A percentile compares a stretch with the other conserved stretches of the same genome.
Evolutionary conservation across 768 basidiomycete species (phyloP).

Genomic region (Suillus hirtellus): DNA sequence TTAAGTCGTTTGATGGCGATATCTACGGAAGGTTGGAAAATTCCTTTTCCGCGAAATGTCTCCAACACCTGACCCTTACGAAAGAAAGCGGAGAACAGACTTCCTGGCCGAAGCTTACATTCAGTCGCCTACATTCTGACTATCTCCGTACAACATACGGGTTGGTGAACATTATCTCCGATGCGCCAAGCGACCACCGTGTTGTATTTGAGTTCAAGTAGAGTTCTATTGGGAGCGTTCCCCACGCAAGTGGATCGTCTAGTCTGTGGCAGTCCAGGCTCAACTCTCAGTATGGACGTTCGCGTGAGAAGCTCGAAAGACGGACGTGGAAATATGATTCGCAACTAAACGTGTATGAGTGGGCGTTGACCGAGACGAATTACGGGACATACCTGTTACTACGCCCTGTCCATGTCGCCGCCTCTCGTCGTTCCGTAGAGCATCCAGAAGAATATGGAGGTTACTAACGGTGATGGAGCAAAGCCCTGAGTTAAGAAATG

Average conservation of each 20-base stretch:
- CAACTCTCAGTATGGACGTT: constrained; percentile 12
- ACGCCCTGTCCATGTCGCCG: constrained; percentile 55
- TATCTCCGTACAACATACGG: constrained; percentile 51
- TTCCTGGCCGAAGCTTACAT: constrained; percentile 39
- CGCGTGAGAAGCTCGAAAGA: constrained; percentile 13
- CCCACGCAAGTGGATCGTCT: constrained; percentile 89
- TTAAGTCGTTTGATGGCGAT: constrained; percentile 79
- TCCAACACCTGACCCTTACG: constrained; percentile 88
- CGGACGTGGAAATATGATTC: constrained; percentile 93
- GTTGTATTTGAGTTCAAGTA: constrained; percentile 60
- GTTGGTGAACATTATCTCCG: constrained; percentile 94
- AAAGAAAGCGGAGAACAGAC: constrained; percentile 84
- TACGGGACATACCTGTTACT: constrained; percentile 60
- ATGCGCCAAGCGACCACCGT: constrained; percentile 92
- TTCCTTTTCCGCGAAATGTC: constrained; percentile 87
- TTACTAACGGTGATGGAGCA: constrained; percentile 73
- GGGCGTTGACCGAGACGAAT: constrained; percentile 5
- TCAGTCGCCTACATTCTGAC: constrained; percentile 16
- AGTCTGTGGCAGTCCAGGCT: constrained; percentile 44
- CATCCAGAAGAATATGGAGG: constrained; percentile 60
- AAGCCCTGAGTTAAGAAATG: constrained; percentile 67
- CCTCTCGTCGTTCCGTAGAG: constrained; percentile 51
- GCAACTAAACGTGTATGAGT: constrained; percentile 53
- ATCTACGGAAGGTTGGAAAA: constrained; percentile 87
- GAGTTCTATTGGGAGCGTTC: constrained; percentile 65